Evolutionary conservation across 1,284 basidiomycete genomes (phyloP), one percentile per base, ranked within the genome.

Genomic region (Boletellus deceptivus): DNA sequence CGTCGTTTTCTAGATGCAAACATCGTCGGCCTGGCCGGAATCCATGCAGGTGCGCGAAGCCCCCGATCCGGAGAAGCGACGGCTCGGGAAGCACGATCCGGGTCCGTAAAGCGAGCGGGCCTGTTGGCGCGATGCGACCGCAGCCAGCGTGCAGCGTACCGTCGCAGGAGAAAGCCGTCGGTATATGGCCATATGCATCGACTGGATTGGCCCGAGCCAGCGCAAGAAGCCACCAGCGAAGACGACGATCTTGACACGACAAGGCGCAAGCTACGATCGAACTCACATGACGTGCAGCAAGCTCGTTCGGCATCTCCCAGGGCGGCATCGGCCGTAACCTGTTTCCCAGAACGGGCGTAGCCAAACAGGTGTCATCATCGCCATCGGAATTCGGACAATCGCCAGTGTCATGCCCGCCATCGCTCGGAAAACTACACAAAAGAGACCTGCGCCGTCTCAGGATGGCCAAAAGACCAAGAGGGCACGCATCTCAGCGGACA

Each of bases 381-480:
- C 11, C 29, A 13, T 31, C 29, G 29, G 29, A 4, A 31, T 31
- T 31, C 29, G 29, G 29, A 31, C 6, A 25, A 13, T 8, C 11
- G 13, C 14, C 31, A 9, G 22, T 20, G 37, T 46, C 17, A 70
- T 69, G 68, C 54, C 65, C 17, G 49, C 54, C 10, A 29, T 33
- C 25, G 25, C 53, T 33, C 67, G 62, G 48, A 75, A 71, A 58
- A 58, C 56, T 33, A 55, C 58, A 14, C 80, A 76, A 61, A 86
- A 86, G 59, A 72, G 83, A 25, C 57, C 70, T 6, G 75, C 79
- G 1, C 22, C 70, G 0, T 69, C 74, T 1, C 77, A 80, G 52
- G 63, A 64, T 17, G 79, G 77, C 3, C 74, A 76, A 3, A 76
- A 75, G 50, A 14, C 70, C 2, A 86, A 87, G 69, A 84, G 81